Conservation (phyloP, 345 rosid genomes). For the Moricandia moricandioides region DNA sequence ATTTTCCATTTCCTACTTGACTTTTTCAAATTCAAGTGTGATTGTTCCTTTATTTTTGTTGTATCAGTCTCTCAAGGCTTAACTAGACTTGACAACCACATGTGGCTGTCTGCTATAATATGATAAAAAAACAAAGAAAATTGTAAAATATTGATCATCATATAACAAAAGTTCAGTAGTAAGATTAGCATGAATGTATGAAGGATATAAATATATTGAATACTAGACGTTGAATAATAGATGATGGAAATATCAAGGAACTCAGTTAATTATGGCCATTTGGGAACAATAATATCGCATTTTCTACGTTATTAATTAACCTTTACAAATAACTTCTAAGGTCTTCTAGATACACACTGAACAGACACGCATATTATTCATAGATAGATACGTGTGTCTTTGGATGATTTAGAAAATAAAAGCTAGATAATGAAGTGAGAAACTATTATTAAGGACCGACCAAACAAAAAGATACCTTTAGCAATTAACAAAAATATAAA, state of each 20-base stretch:
- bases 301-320: neutral
- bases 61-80: conserved; percentile 29
- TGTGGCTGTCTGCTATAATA: conserved; percentile 1
- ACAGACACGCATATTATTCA: conserved; percentile 22
- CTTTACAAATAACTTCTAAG: neutral
- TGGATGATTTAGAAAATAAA: conserved; percentile 17
- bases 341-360: conserved; percentile 1
- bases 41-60: neutral
- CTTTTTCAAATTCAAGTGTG: conserved; percentile 19
- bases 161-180: neutral
- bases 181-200: neutral
- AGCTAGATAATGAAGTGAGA: neutral
- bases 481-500: neutral
- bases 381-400: conserved; percentile 36
- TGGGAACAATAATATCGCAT: conserved; percentile 2
- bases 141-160: neutral
- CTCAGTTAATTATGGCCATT: conserved; percentile 1
- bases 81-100: conserved; percentile 25
- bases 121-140: neutral
- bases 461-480: no score
- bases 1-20: conserved; percentile 17
- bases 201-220: neutral
- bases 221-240: neutral
- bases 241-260: neutral
- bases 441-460: no score